These are phyloP conservation scores for Mangifera indica DNA, from an alignment of 345 rosid species.

Conservation along the genomic window DNA sequence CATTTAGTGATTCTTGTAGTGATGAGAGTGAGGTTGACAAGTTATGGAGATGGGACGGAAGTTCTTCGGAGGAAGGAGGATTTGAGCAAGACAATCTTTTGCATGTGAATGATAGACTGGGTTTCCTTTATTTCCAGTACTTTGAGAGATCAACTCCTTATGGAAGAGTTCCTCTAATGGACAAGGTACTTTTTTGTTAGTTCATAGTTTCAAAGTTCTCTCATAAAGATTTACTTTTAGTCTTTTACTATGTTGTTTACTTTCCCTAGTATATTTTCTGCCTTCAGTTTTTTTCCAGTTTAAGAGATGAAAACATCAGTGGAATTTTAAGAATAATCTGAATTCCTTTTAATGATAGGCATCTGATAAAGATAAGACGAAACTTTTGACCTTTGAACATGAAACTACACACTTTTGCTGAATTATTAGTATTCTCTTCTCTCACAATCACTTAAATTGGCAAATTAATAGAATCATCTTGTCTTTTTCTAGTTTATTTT, in stretches of 20 bases:
- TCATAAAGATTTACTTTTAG: conserved; percentile 1
- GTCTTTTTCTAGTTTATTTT: conserved; percentile 9
- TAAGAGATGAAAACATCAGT: not conserved
- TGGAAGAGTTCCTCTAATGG: conserved; percentile 96
- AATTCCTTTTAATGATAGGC: conserved; percentile 32
- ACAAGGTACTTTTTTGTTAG: conserved; percentile 62
- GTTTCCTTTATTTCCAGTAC: conserved; percentile 69
- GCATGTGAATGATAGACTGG: conserved; percentile 73
- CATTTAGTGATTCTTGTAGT: conserved; percentile 78
- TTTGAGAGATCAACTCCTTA: conserved; percentile 94
- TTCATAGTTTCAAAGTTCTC: not conserved
- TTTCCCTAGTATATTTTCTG: not conserved
- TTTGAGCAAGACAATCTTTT: conserved; percentile 61
- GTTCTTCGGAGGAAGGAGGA: conserved; percentile 89
- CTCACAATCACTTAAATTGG: not conserved
- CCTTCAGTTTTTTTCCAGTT: not conserved
- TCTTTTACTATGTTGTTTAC: conserved; percentile 11
- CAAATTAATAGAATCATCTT: conserved; percentile 19
- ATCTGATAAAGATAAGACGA: conserved; percentile 33
- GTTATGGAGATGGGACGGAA: conserved; percentile 70
- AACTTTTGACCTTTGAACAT: conserved; percentile 36
- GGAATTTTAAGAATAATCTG: conserved; percentile 26
- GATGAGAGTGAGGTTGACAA: conserved; percentile 92
- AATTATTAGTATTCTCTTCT: not conserved
- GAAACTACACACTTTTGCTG: conserved; percentile 16